Conservation (phyloP, 129 eudicot genomes). For the carrot (Daucus carota) region DNA sequence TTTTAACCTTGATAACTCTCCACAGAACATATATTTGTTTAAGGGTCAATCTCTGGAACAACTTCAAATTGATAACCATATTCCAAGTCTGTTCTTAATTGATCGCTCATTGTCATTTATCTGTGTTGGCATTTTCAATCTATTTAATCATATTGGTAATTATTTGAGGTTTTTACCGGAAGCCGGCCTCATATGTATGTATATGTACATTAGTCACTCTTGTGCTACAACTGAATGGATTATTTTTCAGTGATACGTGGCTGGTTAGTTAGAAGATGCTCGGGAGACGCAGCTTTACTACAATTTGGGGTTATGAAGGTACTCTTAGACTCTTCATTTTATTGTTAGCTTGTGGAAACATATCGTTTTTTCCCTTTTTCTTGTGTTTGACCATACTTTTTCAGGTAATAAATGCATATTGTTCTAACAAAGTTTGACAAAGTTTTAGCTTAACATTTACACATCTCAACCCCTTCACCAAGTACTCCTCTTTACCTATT, state of each 20-base stretch:
- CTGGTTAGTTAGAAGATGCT: slow-evolving; percentile 95
- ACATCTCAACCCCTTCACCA: background rate
- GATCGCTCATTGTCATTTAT: background rate
- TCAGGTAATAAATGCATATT: background rate
- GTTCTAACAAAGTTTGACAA: too few relatives aligned
- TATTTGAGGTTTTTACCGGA: background rate
- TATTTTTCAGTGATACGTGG: slow-evolving; percentile 70
- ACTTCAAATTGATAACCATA: background rate
- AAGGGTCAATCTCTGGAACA: background rate
- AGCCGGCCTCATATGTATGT: background rate
- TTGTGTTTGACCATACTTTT: background rate
- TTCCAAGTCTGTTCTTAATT: background rate
- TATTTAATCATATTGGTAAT: background rate
- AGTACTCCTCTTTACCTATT: background rate
- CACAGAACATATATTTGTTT: background rate
- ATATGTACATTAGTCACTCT: background rate
- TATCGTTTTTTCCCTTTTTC: background rate
- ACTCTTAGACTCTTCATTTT: slow-evolving; percentile 6
- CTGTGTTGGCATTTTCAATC: background rate
- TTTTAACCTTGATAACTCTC: background rate
- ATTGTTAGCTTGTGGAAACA: background rate
- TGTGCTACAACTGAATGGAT: slow-evolving; percentile 5
- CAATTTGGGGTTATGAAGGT: slow-evolving; percentile 82
- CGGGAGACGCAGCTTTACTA: slow-evolving; percentile 70
- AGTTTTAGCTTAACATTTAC: background rate